Percentiles rank a stretch among this genome's conserved stretches.
These are phyloP conservation scores for Zygotorulaspora sp. DNA, from an alignment of 805 yeast genomes.

Conservation along the genomic window DNA sequence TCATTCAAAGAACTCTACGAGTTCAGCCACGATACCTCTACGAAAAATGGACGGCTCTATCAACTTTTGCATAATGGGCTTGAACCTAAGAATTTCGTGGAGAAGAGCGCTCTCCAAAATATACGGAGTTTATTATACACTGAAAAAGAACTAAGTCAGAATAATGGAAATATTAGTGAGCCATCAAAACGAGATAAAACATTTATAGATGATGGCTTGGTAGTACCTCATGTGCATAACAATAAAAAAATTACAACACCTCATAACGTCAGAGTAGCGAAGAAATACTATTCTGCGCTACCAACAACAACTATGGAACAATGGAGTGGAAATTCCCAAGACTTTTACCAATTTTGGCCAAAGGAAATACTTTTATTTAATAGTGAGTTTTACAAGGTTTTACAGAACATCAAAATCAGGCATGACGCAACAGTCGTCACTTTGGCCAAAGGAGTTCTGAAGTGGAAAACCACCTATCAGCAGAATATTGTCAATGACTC, in stretches of 20 bases:
- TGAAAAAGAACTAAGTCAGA: slow-evolving; percentile 2
- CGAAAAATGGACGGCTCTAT: slow-evolving; percentile 6
- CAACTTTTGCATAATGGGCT: slow-evolving; percentile 27
- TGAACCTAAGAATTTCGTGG: slow-evolving; percentile 19
- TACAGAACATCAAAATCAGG: slow-evolving; percentile 68
- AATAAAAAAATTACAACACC: not conserved
- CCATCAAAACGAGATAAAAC: slow-evolving; percentile 7
- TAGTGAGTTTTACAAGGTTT: slow-evolving; percentile 56
- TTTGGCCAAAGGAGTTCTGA: slow-evolving; percentile 86
- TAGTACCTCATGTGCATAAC: slow-evolving; percentile 15
- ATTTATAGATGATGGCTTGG: slow-evolving; percentile 51
- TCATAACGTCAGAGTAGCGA: slow-evolving; percentile 6
- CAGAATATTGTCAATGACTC: slow-evolving; percentile 58
- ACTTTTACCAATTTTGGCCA: slow-evolving; percentile 46
- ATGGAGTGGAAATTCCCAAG: slow-evolving; percentile 10
- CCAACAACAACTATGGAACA: slow-evolving; percentile 13
- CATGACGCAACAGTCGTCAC: slow-evolving; percentile 94
- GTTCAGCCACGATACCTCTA: slow-evolving; percentile 31
- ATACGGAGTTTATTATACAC: slow-evolving; percentile 10
- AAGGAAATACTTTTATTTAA: slow-evolving; percentile 70
- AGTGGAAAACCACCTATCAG: slow-evolving; percentile 62
- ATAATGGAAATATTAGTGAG: not conserved
- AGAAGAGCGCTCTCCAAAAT: slow-evolving; percentile 35
- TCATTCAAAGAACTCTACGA: slow-evolving; percentile 78
- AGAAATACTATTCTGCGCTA: slow-evolving; percentile 9